phyloP scores from a whole-genome alignment of 192 early-diverging fungal genomes.

The Funneliformis geosporum region DNA sequence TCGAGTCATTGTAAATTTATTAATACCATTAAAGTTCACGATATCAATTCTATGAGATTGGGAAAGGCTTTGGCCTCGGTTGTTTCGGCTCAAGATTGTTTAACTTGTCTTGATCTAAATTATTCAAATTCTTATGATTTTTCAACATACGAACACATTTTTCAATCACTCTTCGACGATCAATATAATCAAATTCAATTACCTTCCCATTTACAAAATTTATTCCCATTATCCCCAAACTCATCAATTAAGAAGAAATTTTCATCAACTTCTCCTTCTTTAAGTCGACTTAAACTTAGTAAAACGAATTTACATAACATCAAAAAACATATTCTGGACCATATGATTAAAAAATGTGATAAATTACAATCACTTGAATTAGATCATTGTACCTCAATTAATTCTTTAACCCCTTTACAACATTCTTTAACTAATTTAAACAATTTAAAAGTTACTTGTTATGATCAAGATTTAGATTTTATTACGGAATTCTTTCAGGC shows the following conservation, averaged over 20 bases:
- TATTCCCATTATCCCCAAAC: not conserved
- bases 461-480: not conserved
- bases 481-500: not conserved
- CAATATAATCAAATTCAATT: not conserved
- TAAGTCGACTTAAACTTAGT: not conserved
- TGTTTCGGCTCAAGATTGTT: not conserved
- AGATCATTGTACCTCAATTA: not conserved
- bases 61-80: not conserved
- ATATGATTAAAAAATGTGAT: not conserved
- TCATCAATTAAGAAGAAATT: not conserved
- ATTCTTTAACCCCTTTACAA: not conserved
- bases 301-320: not conserved
- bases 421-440: not conserved
- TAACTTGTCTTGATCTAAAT: not conserved
- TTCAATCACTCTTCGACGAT: not conserved
- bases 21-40: not conserved
- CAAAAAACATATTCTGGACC: not conserved
- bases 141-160: not conserved
- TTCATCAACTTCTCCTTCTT: not conserved
- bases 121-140: not conserved
- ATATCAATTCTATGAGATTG: not conserved
- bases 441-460: not conserved
- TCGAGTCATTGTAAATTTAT: not conserved
- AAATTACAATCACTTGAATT: not conserved
- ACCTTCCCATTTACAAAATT: not conserved